Base-by-base conservation (phyloP, 805 yeast species). In the Blastobotrys parvus region DNA sequence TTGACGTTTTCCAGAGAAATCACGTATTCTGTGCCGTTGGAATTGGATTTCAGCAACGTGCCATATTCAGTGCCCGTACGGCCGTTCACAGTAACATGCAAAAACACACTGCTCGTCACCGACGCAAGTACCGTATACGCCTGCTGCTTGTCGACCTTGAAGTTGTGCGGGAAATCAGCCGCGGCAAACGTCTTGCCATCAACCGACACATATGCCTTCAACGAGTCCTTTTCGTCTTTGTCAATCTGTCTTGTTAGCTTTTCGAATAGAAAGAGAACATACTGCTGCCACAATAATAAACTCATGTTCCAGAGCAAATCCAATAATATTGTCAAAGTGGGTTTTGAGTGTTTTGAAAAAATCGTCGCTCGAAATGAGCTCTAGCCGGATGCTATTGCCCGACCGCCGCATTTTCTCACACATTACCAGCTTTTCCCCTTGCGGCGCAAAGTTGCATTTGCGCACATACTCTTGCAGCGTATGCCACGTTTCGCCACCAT, bases 11-110 rank as follows among this genome's bases (percentile, higher is more conserved):
- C 73, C 46, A 82, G 69, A 2, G 88, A 67, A 31, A 78, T 64
- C 2, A 82, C 86, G 58, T 85, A 89, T 4, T 82, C 76, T 0
- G 97, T 87, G 48, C 98, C 98, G 54, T 87, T 86, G 16, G 83
- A 85, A 62, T 90, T 89, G 2, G 95, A 86, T 56, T 90, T 90
- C 56, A 92, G 68, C 16, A 92, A 64, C 0, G 86, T 70, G 15
- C 98, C 98, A 59, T 60, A 80, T 54, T 86, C 92, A 7, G 63
- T 55, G 13, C 72, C 77, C 1, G 54, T 36, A 10, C 65, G 69
- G 16, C 64, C 57, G 52, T 69, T 69, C 0, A 89, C 81, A 3
- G 95, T 84, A 5, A 88, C 82, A 59, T 87, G 97, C 63, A 92
- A 57, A 61, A 88, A 82, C 3, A 92, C 69, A 1, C 94, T 76